Evolutionary conservation across 2,329 filamentous ascomycete genomes (phyloP), one percentile per base, ranked within the genome.

Genomic region (Colletotrichum karsti): DNA sequence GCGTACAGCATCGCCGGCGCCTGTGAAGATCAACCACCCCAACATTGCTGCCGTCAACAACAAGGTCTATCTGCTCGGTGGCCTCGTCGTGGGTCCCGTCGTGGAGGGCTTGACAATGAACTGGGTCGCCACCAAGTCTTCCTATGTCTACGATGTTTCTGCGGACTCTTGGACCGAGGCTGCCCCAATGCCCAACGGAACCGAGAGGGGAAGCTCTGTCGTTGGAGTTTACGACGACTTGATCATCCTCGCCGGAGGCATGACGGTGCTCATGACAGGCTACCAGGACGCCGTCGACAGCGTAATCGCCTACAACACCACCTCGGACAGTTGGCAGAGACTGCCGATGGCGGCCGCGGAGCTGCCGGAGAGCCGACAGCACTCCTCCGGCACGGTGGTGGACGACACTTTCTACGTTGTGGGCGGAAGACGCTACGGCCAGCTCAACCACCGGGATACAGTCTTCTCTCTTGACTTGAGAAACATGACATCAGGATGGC

Each of bases 231-330:
- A 74, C 6, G 73, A 71, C 2, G 63, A 71, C 3, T 75, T 63
- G 1, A 75, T 83, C 5, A 79, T 77, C 55, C 72, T 83, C 2
- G 80, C 78, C 1, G 81, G 81, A 3, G 81, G 82, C 0, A 73
- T 81, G 70, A 73, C 73, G 2, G 68, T 69, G 0, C 68, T 80
- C 3, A 26, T 24, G 4, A 15, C 28, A 3, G 69, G 62, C 26
- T 69, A 67, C 10, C 76, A 77, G 57, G 75, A 72, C 12, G 73
- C 73, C 1, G 72, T 80, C 20, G 73, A 72, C 13, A 70, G 70
- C 10, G 78, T 80, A 18, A 72, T 71, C 5, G 72, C 72, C 6
- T 82, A 77, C 35, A 71, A 82, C 39, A 76, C 76, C 6, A 59
- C 63, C 3, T 60, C 71, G 0, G 67, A 67, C 1, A 61, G 41